Base-by-base conservation (phyloP, 345 rosid genomes). In the Combretum micranthum region DNA sequence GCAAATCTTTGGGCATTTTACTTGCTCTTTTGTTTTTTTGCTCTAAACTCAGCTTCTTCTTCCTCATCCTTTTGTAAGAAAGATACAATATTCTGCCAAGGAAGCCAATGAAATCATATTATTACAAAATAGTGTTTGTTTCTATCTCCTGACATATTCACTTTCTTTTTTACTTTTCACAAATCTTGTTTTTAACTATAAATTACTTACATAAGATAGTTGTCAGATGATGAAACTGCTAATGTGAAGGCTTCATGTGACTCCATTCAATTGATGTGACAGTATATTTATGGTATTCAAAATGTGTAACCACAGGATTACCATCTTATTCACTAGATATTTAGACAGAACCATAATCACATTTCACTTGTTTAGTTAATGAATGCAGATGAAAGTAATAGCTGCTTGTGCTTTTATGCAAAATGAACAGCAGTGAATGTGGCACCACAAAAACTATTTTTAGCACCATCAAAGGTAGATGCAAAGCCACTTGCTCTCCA, bases 221-320 rank as follows among this genome's bases (percentile, higher is more conserved):
- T 79, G 75, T 93, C 99, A 5, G 88, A n/a, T n/a, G 95, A 93
- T 49, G 99, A 68, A 58, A 89, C 96, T 64, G 96, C 96, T 64
- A 93, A 69, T 16, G 82, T 78, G 18, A 96, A 93, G 43, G 88
- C 77, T 74, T 93, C 99, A 50, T 85, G 88, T 14, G 88, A 53
- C 96, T 85, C 99, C 99, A 89, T 61, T 93, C 92, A 8, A 93
- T 87, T 14, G 97, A 93, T n/a, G 99, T 93, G 45, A 93, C 70
- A 0, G 96, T 95, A 60, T 67, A 78, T 61, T 87, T 93, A 70
- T 93, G 97, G 47, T 93, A 87, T 52, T 82, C 80, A 52, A 93
- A 89, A 68, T 83, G 99, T n/a, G 97, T 96, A 37, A 93, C 85
- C 13, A 83, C 82, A 17, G 90, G 77, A 75, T 79, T 87, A 50